These are phyloP conservation scores for Lagenidium sp. DNA, from an alignment of 352 stramenopile genomes.

Conservation along the genomic window DNA sequence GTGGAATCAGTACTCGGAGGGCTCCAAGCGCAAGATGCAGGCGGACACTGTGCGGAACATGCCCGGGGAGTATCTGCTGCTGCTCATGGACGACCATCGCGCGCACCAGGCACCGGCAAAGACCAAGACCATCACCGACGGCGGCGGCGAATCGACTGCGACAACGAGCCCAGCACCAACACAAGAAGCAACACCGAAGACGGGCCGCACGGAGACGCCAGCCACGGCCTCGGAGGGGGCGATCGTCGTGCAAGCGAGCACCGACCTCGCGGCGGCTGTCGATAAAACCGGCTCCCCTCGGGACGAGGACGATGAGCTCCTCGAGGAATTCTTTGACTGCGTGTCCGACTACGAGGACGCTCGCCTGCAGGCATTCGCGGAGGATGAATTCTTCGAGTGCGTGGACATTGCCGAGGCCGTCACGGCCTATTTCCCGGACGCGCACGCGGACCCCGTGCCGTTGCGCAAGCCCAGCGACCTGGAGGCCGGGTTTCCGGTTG, in stretches of 20 bases:
- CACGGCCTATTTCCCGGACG: conserved; percentile 24
- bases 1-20: conserved; percentile 78
- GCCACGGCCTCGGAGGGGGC: not conserved
- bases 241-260: conserved; percentile 1
- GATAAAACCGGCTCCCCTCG: not conserved
- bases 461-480: too few relatives aligned
- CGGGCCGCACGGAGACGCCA: too few relatives aligned
- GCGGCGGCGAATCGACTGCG: too few relatives aligned
- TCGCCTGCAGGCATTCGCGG: conserved; percentile 46
- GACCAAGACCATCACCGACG: not conserved
- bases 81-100: conserved; percentile 62
- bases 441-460: conserved; percentile 5
- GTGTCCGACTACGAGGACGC: conserved; percentile 44
- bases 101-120: not conserved
- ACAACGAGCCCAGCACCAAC: too few relatives aligned
- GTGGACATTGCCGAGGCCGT: conserved; percentile 57
- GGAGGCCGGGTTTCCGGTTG: conserved; percentile 33
- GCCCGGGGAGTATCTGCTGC: conserved; percentile 54
- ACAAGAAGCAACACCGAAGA: too few relatives aligned
- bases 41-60: conserved; percentile 65
- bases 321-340: conserved; percentile 86
- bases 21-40: conserved; percentile 45
- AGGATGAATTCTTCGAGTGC: conserved; percentile 85
- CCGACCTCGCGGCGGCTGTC: too few relatives aligned
- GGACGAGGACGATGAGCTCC: conserved; percentile 34